A percentile compares a stretch with the other conserved stretches of the same genome.
Conservation (phyloP, 164 flowering plant species). For the Piper betle region DNA sequence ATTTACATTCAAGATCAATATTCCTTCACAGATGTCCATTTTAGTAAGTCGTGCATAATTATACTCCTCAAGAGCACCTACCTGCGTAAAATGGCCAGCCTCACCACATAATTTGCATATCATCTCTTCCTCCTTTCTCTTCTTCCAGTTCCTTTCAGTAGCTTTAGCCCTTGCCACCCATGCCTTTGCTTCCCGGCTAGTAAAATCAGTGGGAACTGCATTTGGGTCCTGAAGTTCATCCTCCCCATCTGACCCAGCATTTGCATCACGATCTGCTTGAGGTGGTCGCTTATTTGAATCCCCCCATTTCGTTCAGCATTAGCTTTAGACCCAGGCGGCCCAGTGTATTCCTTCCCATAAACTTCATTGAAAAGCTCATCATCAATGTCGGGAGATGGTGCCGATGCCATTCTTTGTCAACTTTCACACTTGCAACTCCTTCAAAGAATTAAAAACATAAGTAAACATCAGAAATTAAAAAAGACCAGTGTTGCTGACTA, state of each 20-base stretch:
- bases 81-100: conserved; percentile 98
- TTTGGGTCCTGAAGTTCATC: conserved; percentile 80
- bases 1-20: not conserved
- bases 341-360: conserved; percentile 87
- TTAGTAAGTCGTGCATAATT: not conserved
- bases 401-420: conserved; percentile 32
- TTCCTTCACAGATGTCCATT: not conserved
- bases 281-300: conserved; percentile 47
- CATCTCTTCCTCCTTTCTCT: conserved; percentile 98
- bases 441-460: too few species aligned
- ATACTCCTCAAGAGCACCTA: conserved; percentile 9
- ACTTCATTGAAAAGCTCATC: conserved; percentile 82
- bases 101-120: conserved; percentile 98
- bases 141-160: conserved; percentile 99
- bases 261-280: conserved; percentile 19
- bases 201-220: conserved; percentile 98
- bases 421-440: not conserved
- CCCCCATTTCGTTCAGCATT: conserved; percentile 28
- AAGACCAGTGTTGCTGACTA: too few species aligned
- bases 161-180: conserved; percentile 99
- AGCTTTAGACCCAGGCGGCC: conserved; percentile 44
- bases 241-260: conserved; percentile 52
- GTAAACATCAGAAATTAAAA: too few species aligned
- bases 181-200: conserved; percentile 95
- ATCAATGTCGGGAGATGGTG: conserved; percentile 58